These are phyloP conservation scores for Neurospora pannonica DNA, from an alignment of 495 filamentous ascomycete genomes.

Conservation along the genomic window DNA sequence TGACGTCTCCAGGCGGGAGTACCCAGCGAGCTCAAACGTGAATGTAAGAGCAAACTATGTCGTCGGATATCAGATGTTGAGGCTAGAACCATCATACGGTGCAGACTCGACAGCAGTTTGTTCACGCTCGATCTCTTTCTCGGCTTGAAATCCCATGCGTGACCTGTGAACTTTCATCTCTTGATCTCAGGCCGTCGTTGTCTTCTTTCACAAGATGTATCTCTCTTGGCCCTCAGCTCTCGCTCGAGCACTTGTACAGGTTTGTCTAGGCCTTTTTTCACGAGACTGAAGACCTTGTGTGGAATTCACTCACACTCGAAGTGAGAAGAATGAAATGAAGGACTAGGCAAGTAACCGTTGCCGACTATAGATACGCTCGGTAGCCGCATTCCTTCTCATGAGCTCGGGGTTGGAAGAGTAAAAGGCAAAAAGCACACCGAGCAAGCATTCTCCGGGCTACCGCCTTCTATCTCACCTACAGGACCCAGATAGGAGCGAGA, in stretches of 20 bases:
- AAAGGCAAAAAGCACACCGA: background rate
- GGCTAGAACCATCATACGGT: background rate
- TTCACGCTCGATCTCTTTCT: background rate
- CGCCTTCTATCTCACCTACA: background rate
- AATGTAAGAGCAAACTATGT: background rate
- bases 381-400: background rate
- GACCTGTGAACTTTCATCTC: background rate
- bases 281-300: too few relatives aligned
- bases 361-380: background rate
- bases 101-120: background rate
- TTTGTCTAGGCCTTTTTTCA: background rate
- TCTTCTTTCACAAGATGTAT: accelerated
- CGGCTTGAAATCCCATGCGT: background rate
- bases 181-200: background rate
- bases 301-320: too few relatives aligned
- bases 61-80: background rate
- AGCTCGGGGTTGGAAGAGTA: background rate
- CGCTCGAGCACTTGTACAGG: background rate
- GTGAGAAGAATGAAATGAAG: too few relatives aligned
- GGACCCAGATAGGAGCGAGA: background rate
- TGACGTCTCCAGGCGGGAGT: background rate
- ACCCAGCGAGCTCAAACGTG: background rate
- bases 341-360: background rate
- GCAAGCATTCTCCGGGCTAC: background rate
- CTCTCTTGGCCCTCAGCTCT: background rate